Percentiles rank a stretch among this genome's conserved stretches.
These are phyloP conservation scores for Lachancea waltii DNA, from an alignment of 805 yeast genomes.

Conservation along the genomic window DNA sequence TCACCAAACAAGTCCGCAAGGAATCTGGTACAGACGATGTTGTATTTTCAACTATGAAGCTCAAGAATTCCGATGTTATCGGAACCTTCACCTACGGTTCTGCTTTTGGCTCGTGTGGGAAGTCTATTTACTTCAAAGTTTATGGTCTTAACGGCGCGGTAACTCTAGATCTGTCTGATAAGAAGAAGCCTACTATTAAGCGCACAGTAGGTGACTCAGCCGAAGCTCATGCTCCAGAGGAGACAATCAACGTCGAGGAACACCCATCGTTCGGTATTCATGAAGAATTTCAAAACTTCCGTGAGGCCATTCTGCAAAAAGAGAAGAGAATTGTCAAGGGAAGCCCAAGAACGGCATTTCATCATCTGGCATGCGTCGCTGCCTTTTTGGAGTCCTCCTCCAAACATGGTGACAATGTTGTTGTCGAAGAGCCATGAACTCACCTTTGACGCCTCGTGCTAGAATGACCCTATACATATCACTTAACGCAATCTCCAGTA, in stretches of 20 bases:
- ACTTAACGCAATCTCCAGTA: not conserved
- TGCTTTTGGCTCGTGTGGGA: conserved; percentile 76
- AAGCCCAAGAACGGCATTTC: conserved; percentile 78
- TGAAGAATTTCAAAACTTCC: conserved; percentile 49
- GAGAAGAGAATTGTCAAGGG: conserved; percentile 53
- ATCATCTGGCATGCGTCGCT: conserved; percentile 84
- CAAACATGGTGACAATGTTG: conserved; percentile 44
- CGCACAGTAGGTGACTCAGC: conserved; percentile 29
- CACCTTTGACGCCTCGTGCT: too few relatives aligned
- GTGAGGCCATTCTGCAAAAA: conserved; percentile 52
- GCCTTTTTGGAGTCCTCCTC: conserved; percentile 73
- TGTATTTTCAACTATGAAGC: conserved; percentile 59
- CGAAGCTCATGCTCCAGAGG: conserved; percentile 23
- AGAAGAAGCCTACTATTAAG: conserved; percentile 34
- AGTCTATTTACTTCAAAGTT: conserved; percentile 58
- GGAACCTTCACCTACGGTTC: conserved; percentile 88
- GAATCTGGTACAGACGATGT: conserved; percentile 80
- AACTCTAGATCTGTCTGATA: conserved; percentile 52
- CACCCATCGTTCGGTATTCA: conserved; percentile 50
- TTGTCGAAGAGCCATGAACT: conserved; percentile 34
- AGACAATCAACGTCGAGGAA: conserved; percentile 34
- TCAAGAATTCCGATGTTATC: conserved; percentile 53
- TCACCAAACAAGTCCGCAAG: conserved; percentile 68
- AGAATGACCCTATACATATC: too few relatives aligned
- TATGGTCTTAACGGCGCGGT: conserved; percentile 78